Base-by-base conservation (phyloP, 2,329 filamentous ascomycete species). In the Passalora sequoiae region DNA sequence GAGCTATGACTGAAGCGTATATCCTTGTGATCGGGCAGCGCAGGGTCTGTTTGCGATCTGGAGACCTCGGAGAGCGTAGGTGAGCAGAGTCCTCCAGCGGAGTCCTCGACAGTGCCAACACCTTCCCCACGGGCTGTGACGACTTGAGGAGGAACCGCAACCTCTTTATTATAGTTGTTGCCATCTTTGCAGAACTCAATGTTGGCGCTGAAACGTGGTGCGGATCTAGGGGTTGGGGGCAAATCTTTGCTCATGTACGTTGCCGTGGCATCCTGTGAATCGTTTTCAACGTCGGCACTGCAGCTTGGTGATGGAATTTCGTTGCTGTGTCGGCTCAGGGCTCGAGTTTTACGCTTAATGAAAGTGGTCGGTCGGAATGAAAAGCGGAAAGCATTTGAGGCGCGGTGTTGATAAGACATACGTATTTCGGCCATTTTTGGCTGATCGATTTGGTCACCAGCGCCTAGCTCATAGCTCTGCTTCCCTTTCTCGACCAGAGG, bases 31-130 rank as follows among this genome's bases (percentile, higher is more conserved):
- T 12, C 20, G 15, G 33, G 19, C 7, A 3, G 8, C 10, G 20
- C 17, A 20, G 33, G 20, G 24, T 27, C 24, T 6, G 12, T 27
- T 9, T 21, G 8, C 2, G 20, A 20, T 10, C n/a, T 21, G 19
- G 40, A 43, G 32, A 43, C 30, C 6, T 36, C 31, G 4, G 30
- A 36, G 31, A 37, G 28, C 8, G 40, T 43, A 17, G 40, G 32
- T 3, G 31, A 37, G 24, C 30, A 17, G 37, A 21, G 15, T 12
- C 25, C 16, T 7, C 17, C 24, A 2, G 6, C 25, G 21, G 36
- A 9, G 19, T 30, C 38, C 21, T 17, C 17, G 15, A 31, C 20
- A 7, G 38, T n/a, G 6, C 17, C 25, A 7, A 17, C 13, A 9
- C 17, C 25, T 13, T 30, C 28, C 25, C 25, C 15, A 4, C 20